phyloP scores from a whole-genome alignment of 2,329 filamentous ascomycete genomes.

The Cladosporium sp. region DNA sequence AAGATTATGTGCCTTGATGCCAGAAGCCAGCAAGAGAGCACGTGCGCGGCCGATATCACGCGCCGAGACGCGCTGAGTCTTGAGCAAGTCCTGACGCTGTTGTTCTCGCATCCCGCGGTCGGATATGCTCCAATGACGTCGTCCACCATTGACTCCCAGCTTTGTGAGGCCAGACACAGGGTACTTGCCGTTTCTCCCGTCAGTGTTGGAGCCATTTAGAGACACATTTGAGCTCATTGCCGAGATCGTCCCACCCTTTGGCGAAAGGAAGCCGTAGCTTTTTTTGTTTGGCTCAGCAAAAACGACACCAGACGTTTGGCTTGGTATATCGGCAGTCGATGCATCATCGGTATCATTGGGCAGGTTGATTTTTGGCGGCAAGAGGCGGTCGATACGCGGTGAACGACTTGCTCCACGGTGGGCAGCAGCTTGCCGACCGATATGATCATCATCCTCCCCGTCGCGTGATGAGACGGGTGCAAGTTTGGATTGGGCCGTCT shows the following conservation, averaged over 20 bases:
- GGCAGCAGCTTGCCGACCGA: constrained; percentile 38
- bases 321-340: constrained; percentile 7
- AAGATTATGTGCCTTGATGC: constrained; percentile 86
- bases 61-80: constrained; percentile 50
- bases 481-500: background rate
- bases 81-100: constrained; percentile 34
- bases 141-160: constrained; percentile 22
- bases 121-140: constrained; percentile 57
- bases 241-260: background rate
- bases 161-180: constrained; percentile 11
- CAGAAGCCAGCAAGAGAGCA: constrained; percentile 73
- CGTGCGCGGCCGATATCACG: constrained; percentile 78
- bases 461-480: background rate
- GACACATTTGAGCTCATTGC: constrained; percentile 1
- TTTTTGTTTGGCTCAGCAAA: constrained; percentile 15
- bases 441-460: constrained; percentile 33
- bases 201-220: background rate
- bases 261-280: constrained; percentile 22
- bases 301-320: background rate
- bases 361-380: constrained; percentile 50
- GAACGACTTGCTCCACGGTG: constrained; percentile 37
- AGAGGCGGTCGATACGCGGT: constrained; percentile 42
- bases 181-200: background rate
- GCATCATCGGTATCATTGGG: constrained; percentile 31
- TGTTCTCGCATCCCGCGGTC: constrained; percentile 34